phyloP scores from a whole-genome alignment of 176 grass and related monocot species.

The Ananas comosus region DNA sequence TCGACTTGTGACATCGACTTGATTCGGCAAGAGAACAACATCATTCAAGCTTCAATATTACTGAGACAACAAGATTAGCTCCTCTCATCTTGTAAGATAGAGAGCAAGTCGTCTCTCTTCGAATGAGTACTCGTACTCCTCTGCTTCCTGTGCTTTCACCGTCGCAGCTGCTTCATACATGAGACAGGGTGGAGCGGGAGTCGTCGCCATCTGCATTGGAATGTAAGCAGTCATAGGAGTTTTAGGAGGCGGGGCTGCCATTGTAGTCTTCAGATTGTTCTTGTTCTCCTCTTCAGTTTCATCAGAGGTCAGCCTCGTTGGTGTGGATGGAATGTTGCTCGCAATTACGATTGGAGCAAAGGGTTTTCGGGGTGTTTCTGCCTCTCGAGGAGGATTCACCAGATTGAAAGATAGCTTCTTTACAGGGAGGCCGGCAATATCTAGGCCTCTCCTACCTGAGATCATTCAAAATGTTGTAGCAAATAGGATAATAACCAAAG shows the following conservation, averaged over 20 bases:
- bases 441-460: constrained; percentile 42
- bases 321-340: constrained; percentile 26
- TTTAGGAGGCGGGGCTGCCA: constrained; percentile 9
- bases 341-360: constrained; percentile 31
- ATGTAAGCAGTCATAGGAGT: constrained; percentile 21
- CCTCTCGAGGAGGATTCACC: constrained; percentile 23
- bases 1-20: not conserved
- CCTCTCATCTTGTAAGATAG: constrained; percentile 26
- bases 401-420: constrained; percentile 54
- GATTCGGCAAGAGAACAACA: not conserved
- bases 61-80: not conserved
- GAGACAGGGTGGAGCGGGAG: constrained; percentile 29
- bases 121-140: constrained; percentile 37
- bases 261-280: constrained; percentile 23
- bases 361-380: constrained; percentile 39
- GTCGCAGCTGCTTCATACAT: constrained; percentile 17
- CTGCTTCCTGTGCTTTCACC: constrained; percentile 4
- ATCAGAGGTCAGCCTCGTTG: not conserved
- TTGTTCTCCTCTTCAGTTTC: constrained; percentile 35
- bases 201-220: constrained; percentile 46
- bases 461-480: not conserved
- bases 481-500: not conserved
- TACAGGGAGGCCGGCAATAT: constrained; percentile 27
- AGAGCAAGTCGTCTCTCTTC: constrained; percentile 49
- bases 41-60: not conserved